phyloP scores from a whole-genome alignment of 2,329 filamentous ascomycete species.

The Aspergillus sp. region DNA sequence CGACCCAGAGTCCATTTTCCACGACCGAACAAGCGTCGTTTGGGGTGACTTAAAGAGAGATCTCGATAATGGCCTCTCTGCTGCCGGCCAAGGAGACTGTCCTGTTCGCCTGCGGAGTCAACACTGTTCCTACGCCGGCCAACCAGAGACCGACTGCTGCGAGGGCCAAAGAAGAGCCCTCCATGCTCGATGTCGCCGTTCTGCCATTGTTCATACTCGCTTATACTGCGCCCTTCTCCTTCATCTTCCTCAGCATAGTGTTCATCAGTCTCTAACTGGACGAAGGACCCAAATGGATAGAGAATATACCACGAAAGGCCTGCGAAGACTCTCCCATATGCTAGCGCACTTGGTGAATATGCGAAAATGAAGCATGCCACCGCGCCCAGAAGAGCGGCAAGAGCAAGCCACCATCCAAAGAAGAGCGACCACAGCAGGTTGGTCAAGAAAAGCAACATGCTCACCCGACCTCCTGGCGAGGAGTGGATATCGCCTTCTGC shows the following conservation, averaged over 20 bases:
- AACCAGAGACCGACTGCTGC: conserved; percentile 66
- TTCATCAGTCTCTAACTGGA: conserved; percentile 88
- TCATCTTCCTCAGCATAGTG: conserved; percentile 90
- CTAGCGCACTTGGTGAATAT: conserved; percentile 69
- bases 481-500: conserved; percentile 97
- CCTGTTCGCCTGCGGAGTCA: conserved; percentile 81
- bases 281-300: conserved; percentile 95
- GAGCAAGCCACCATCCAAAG: conserved; percentile 94
- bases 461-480: conserved; percentile 79
- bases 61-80: conserved; percentile 45
- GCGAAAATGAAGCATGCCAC: conserved; percentile 72
- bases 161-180: conserved; percentile 88
- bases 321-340: conserved; percentile 79
- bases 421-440: conserved; percentile 84
- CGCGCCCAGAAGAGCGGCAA: conserved; percentile 67
- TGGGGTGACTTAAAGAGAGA: conserved; percentile 46
- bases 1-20: conserved; percentile 93
- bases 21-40: conserved; percentile 85
- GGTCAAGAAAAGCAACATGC: conserved; percentile 74
- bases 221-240: conserved; percentile 92
- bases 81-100: conserved; percentile 72
- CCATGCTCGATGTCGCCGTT: conserved; percentile 94
- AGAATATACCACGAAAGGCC: conserved; percentile 81
- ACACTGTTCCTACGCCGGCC: conserved; percentile 82
- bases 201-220: conserved; percentile 99